A percentile compares a stretch with the other conserved stretches of the same genome.
These are phyloP conservation scores for Tuber calosporum DNA, from an alignment of 495 filamentous ascomycete genomes.

Conservation along the genomic window DNA sequence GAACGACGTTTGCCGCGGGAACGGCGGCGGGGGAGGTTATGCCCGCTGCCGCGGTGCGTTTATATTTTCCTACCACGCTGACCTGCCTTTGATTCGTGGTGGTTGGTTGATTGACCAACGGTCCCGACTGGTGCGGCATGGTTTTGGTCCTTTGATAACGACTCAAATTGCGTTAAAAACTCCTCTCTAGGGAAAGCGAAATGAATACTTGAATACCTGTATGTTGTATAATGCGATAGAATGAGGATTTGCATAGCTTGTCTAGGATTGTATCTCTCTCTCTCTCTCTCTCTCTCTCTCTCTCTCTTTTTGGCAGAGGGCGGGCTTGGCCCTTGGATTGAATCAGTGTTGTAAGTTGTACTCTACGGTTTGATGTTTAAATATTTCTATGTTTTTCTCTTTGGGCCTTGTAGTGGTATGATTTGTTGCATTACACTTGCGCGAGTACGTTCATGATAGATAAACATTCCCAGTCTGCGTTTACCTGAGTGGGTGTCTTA, in stretches of 20 bases:
- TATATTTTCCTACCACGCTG: neutral
- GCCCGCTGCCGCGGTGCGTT: neutral
- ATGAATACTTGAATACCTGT: neutral
- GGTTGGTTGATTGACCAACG: neutral
- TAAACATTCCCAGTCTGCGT: neutral
- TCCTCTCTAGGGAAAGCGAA: neutral
- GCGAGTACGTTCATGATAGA: neutral
- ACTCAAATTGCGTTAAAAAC: neutral
- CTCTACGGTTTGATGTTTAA: neutral
- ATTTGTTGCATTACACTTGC: neutral
- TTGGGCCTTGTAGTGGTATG: neutral
- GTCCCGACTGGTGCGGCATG: neutral
- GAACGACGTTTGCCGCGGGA: neutral
- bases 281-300: neutral
- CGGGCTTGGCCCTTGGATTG: neutral
- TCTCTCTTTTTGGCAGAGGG: neutral
- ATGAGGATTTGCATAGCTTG: neutral
- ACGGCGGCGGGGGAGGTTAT: neutral
- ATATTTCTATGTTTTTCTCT: neutral
- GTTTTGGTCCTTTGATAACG: neutral
- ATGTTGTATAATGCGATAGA: neutral
- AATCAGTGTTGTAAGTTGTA: neutral
- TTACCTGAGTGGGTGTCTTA: neutral
- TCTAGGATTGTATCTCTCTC: neutral
- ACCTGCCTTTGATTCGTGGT: neutral